phyloP scores from a whole-genome alignment of 2,329 filamentous ascomycete genomes.

The Curvularia eragrostidis region DNA sequence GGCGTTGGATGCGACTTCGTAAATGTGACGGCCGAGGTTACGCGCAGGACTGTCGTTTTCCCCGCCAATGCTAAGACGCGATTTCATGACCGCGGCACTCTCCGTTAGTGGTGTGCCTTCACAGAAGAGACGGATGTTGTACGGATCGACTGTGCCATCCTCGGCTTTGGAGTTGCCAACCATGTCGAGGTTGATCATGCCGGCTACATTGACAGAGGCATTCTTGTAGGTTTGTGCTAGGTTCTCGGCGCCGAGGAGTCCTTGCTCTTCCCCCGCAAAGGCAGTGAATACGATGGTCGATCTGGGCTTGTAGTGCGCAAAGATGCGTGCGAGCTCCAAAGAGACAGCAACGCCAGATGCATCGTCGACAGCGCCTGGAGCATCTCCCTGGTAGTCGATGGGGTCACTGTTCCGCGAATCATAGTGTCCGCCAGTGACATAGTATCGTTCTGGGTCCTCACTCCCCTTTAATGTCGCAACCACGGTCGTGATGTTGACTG shows the following conservation, averaged over 20 bases:
- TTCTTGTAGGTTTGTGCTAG: conserved; percentile 60
- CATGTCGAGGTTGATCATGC: conserved; percentile 63
- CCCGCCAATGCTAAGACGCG: conserved; percentile 46
- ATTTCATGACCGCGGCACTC: conserved; percentile 41
- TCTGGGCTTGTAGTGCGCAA: conserved; percentile 54
- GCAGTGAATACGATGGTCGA: conserved; percentile 62
- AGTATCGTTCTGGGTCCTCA: conserved; percentile 55
- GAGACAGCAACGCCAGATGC: conserved; percentile 48
- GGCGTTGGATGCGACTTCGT: conserved; percentile 59
- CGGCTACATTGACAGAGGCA: conserved; percentile 58
- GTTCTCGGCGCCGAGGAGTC: conserved; percentile 57
- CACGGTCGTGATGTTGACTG: conserved; percentile 60
- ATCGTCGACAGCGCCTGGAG: conserved; percentile 63
- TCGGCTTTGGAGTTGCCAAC: conserved; percentile 57
- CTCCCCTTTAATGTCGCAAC: conserved; percentile 55
- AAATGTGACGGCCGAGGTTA: conserved; percentile 60
- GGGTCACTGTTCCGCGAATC: conserved; percentile 59
- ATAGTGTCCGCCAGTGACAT: conserved; percentile 63
- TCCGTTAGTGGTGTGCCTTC: conserved; percentile 56
- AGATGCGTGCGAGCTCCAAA: conserved; percentile 61
- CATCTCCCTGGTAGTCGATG: conserved; percentile 57
- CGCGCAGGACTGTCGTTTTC: conserved; percentile 62
- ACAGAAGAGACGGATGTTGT: conserved; percentile 61
- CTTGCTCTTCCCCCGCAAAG: conserved; percentile 64
- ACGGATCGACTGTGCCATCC: conserved; percentile 52